A percentile compares a stretch with the other conserved stretches of the same genome.
Evolutionary conservation across 2,329 filamentous ascomycete genomes (phyloP).

Genomic region (Trichoderma arundinaceum): DNA sequence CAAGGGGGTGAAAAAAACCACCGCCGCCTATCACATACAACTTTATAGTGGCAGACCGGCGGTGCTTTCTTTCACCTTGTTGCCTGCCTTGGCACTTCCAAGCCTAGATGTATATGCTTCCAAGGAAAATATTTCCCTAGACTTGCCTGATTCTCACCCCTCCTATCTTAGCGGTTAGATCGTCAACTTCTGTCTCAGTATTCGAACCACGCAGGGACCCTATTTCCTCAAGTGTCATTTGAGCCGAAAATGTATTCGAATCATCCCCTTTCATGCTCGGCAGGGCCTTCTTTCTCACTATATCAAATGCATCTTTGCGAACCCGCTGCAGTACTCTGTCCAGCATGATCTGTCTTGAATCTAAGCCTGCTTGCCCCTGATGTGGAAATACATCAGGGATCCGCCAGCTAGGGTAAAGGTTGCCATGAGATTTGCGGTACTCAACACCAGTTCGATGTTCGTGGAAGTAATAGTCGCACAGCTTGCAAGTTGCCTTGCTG

Average conservation of each 20-base stretch:
- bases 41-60: too few relatives aligned
- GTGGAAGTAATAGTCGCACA: slow-evolving; percentile 2
- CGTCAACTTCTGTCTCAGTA: neutral
- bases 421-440: neutral
- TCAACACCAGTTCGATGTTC: neutral
- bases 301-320: neutral
- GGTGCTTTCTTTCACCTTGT: too few relatives aligned
- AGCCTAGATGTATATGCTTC: too few relatives aligned
- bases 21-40: too few relatives aligned
- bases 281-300: neutral
- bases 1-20: too few relatives aligned
- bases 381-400: slow-evolving; percentile 7
- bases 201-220: neutral
- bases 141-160: neutral
- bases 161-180: neutral
- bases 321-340: neutral
- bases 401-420: slow-evolving; percentile 17
- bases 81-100: neutral
- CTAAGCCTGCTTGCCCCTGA: neutral
- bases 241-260: neutral
- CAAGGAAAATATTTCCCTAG: neutral
- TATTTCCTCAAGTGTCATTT: neutral
- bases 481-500: slow-evolving; percentile 17
- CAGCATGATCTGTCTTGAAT: neutral
- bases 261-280: neutral